A percentile compares a stretch with the other conserved stretches of the same genome.
Evolutionary conservation across 768 basidiomycete genomes (phyloP).

Genomic region (Imleria badia): DNA sequence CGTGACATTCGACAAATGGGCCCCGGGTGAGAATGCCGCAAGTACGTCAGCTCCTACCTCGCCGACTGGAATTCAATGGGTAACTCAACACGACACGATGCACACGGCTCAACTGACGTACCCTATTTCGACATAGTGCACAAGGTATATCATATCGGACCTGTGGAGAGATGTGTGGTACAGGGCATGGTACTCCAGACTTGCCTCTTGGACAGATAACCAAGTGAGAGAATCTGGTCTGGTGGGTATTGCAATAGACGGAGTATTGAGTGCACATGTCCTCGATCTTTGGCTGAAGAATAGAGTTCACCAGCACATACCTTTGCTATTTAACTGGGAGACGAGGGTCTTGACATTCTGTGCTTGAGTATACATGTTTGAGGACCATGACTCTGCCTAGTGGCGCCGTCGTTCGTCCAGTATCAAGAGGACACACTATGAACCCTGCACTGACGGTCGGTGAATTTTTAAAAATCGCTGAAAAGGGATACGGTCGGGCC

Average conservation of each 20-base stretch:
- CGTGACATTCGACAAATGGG: not conserved
- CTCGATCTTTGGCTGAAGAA: slow-evolving; percentile 2
- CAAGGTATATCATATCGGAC: slow-evolving; percentile 7
- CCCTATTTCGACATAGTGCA: slow-evolving; percentile 4
- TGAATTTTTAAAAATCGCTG: no score
- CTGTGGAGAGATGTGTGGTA: fast-evolving
- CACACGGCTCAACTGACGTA: not conserved
- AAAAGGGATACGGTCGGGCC: not conserved
- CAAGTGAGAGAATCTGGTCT: no score
- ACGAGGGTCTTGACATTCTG: slow-evolving; percentile 6
- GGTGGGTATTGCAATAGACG: slow-evolving; percentile 8
- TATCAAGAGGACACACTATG: slow-evolving; percentile 1
- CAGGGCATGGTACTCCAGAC: not conserved
- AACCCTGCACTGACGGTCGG: no score
- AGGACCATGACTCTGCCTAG: not conserved
- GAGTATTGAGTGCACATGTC: slow-evolving; percentile 16
- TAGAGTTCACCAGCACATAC: slow-evolving; percentile 15
- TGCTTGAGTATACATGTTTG: not conserved
- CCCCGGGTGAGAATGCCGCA: not conserved
- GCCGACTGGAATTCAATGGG: not conserved
- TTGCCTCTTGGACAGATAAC: not conserved
- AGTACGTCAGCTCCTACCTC: not conserved
- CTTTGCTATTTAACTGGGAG: slow-evolving; percentile 16
- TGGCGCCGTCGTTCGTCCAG: slow-evolving; percentile 15
- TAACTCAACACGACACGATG: not conserved